phyloP scores from a whole-genome alignment of 164 flowering plant species.

The Cinnamomum chago region DNA sequence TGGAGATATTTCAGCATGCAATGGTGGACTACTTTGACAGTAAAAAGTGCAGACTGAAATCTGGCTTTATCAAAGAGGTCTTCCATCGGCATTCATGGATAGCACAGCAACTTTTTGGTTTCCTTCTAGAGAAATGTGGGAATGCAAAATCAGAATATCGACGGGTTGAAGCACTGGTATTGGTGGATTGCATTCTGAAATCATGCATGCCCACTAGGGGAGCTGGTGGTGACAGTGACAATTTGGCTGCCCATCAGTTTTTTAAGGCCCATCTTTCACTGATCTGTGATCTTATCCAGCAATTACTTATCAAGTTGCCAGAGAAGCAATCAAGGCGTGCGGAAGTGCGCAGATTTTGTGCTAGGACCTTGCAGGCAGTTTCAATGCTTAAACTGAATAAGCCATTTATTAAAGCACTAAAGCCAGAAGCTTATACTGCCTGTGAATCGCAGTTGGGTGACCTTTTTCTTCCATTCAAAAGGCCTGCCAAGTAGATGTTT shows the following conservation, averaged over 20 bases:
- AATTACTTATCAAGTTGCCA: constrained; percentile 54
- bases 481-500: background rate
- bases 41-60: constrained; percentile 68
- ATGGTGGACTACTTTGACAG: constrained; percentile 53
- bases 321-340: constrained; percentile 61
- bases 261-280: constrained; percentile 38
- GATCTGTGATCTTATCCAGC: constrained; percentile 41
- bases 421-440: constrained; percentile 49
- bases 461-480: constrained; percentile 43
- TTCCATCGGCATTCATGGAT: constrained; percentile 71
- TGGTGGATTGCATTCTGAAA: constrained; percentile 54
- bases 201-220: constrained; percentile 28
- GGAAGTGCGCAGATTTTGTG: constrained; percentile 62
- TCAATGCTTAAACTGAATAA: constrained; percentile 34
- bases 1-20: constrained; percentile 37
- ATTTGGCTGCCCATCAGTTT: constrained; percentile 21
- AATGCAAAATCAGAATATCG: constrained; percentile 60
- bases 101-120: constrained; percentile 52
- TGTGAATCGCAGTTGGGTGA: constrained; percentile 68
- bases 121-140: constrained; percentile 63
- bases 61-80: constrained; percentile 72
- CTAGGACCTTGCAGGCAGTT: constrained; percentile 46
- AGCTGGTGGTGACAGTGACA: constrained; percentile 16
- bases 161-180: constrained; percentile 67
- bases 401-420: constrained; percentile 49